These are phyloP conservation scores for Beauveria sp. DNA, from an alignment of 2,329 filamentous ascomycete species.

Conservation along the genomic window DNA sequence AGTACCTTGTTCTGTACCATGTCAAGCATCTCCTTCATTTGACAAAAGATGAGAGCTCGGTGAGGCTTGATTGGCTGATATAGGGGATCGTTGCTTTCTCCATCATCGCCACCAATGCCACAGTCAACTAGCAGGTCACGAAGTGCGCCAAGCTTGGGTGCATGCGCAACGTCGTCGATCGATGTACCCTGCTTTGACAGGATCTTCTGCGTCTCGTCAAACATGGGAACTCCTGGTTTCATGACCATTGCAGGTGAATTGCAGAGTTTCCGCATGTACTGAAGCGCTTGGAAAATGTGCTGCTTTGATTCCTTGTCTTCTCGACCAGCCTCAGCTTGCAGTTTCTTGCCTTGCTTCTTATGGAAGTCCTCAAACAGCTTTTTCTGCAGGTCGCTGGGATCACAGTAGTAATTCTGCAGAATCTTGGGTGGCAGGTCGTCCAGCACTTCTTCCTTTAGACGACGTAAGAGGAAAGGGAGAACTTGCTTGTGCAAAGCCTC, in stretches of 20 bases:
- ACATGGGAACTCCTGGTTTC: conserved; percentile 87
- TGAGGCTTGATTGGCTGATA: conserved; percentile 89
- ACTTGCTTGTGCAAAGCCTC: conserved; percentile 99
- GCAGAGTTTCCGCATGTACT: conserved; percentile 99
- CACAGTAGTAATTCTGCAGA: conserved; percentile 98
- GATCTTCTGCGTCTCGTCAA: conserved; percentile 77
- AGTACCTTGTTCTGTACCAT: conserved; percentile 96
- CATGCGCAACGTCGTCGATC: conserved; percentile 78
- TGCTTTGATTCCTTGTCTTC: conserved; percentile 91
- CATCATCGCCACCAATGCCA: conserved; percentile 76
- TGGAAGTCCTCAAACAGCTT: conserved; percentile 95
- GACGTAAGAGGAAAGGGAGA: conserved; percentile 87
- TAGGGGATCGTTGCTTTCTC: conserved; percentile 50
- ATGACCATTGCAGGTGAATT: conserved; percentile 95
- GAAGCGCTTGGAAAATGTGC: conserved; percentile 97
- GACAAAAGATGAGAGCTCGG: conserved; percentile 92
- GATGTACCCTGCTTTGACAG: conserved; percentile 72
- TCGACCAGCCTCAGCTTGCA: conserved; percentile 74
- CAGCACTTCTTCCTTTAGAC: conserved; percentile 94
- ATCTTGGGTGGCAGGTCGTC: conserved; percentile 97
- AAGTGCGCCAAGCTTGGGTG: conserved; percentile 85
- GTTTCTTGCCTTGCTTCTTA: conserved; percentile 83
- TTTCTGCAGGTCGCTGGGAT: conserved; percentile 88
- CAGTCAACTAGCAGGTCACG: conserved; percentile 96
- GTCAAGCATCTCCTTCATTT: conserved; percentile 99